Evolutionary conservation across 2,329 filamentous ascomycete species (phyloP).

Genomic region (Arthrobotrys sphaeroides): DNA sequence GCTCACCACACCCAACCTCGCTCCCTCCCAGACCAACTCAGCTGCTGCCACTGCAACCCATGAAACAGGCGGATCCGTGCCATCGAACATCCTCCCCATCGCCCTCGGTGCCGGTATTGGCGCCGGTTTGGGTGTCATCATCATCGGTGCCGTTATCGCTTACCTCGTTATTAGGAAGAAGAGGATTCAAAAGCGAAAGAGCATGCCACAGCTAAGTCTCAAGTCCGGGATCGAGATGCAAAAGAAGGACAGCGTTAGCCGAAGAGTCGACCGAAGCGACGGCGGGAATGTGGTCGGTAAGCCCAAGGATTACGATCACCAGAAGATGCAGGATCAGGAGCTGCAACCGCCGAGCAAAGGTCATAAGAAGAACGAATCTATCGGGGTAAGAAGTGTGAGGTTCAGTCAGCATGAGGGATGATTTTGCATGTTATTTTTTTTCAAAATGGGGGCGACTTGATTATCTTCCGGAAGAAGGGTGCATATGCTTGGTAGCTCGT

Average conservation of each 20-base stretch:
- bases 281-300: constrained; percentile 44
- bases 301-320: constrained; percentile 23
- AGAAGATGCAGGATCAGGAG: not conserved
- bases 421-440: not conserved
- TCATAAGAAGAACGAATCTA: constrained; percentile 40
- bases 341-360: constrained; percentile 13
- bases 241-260: constrained; percentile 6
- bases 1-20: constrained; percentile 26
- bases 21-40: constrained; percentile 1
- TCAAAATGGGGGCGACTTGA: not conserved
- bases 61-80: not conserved
- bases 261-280: constrained; percentile 34
- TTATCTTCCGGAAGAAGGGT: not conserved
- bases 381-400: constrained; percentile 38
- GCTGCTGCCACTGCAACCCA: not conserved
- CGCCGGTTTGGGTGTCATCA: constrained; percentile 38
- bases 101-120: constrained; percentile 47
- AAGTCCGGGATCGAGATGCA: constrained; percentile 29
- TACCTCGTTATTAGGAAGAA: constrained; percentile 51
- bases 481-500: not conserved
- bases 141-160: constrained; percentile 36
- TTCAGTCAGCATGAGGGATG: constrained; percentile 26
- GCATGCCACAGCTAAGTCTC: constrained; percentile 20
- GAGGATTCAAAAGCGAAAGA: constrained; percentile 43
- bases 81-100: constrained; percentile 41